Base-by-base conservation (phyloP, 257 asterid genomes). In the Capsicum baccatum region DNA sequence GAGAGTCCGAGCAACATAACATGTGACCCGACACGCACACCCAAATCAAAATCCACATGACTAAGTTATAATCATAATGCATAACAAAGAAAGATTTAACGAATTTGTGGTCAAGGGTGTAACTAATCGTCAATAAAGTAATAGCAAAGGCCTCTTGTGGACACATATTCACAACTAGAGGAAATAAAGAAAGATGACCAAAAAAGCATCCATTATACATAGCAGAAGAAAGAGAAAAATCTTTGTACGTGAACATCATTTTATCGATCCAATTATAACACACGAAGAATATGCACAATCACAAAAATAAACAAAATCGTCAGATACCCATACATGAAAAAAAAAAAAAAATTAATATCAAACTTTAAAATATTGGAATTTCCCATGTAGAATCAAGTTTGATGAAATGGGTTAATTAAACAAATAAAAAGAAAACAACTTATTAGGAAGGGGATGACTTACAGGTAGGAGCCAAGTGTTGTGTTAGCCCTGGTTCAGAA, bases 381-480 rank as follows among this genome's bases (percentile, higher is more conserved):
- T 64, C 17, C 15, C 71, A 26, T 64, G 33, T 11, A 21, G 44
- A 64, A 64, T 6, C 44, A 39, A 63, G 42, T 21, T 39, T 39
- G 3, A 39, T 39, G 44, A 39, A 39, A 39, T 54, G 57, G 11
- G 15, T 54, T 13, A 10, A 3, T 63, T 10, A 63, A 26, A 63
- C 26, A 63, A 26, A 10, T 21, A 12, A 37, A 42, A 16, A 71
- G 1, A 5, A 60, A n/a, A 39, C 4, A 10, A 33, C n/a, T 79
- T 15, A 67, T 64, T 81, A 79, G 80, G 11, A 52, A 83, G 80
- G 55, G 44, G 82, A 86, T 85, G 80, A 63, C 79, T 83, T 83
- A 37, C 86, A 82, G 84, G 79, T 79, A 82, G 86, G 86, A 86
- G 74, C 81, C 86, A 79, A 83, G 80, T 69, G 76, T 16, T 21